Base-by-base conservation (phyloP, 2,329 filamentous ascomycete genomes). In the Neonectria punicea region DNA sequence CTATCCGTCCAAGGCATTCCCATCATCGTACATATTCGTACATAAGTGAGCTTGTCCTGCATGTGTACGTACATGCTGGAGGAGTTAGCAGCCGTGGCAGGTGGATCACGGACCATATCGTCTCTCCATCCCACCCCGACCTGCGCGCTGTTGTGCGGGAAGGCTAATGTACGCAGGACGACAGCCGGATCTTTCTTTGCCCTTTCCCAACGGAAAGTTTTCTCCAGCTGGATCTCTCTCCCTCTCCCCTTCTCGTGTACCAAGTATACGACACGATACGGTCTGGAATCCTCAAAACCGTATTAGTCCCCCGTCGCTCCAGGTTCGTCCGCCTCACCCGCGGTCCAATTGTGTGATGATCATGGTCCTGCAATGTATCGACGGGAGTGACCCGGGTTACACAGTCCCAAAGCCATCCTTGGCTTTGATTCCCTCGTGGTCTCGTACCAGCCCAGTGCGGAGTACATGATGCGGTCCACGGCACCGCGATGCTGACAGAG, bases 131-230 rank as follows among this genome's bases (percentile, higher is more conserved):
- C n/a, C 39, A 43, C 66, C 70, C 70, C 71, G 61, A 67, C 63
- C 69, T 73, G 70, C 71, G 61, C 63, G 58, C 61, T 74, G 73
- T 67, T 70, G 68, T 66, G 67, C 75, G 75, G 75, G 75, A 76
- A 75, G 74, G 49, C 74, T 76, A 76, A 76, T 73, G 73, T 75
- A 75, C 66, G 71, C 63, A 68, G 67, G 63, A 65, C 61, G 58
- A 67, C 60, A 66, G 65, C 58, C 66, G 72, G 70, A 71, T 71
- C 67, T 61, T 71, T 69, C 67, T 61, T 71, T 69, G 66, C 67
- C 57, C 62, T 61, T 60, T 61, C 51, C 58, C 47, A 59, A 49
- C 30, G 34, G n/a, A 50, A 41, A 14, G 60, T 34, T 41, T 44
- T 47, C 46, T 50, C 43, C 36, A 46, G 47, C 46, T 55, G 32